Percentiles rank a stretch among this genome's conserved stretches.
Conservation (phyloP, 352 stramenopile genomes). For the Lagenidium sp. region DNA sequence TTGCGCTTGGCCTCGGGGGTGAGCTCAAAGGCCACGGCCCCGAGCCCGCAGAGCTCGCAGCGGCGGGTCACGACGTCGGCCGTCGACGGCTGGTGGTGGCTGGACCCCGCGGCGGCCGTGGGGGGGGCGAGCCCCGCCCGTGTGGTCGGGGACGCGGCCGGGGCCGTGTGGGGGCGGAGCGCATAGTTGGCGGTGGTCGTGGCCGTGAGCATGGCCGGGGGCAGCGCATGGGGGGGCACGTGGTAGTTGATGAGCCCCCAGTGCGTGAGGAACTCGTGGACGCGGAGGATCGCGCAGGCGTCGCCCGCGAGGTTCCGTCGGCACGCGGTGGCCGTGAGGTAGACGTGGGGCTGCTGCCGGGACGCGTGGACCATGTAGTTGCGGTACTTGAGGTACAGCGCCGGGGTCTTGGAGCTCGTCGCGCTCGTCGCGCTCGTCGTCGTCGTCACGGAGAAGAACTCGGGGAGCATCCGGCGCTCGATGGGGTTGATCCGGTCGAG, state of each 20-base stretch:
- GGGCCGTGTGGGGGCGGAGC: slow-evolving; percentile 15
- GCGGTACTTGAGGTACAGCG: slow-evolving; percentile 80
- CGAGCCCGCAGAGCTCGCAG: slow-evolving; percentile 42
- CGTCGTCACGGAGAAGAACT: slow-evolving; percentile 52
- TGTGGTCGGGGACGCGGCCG: neutral
- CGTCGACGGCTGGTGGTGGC: neutral
- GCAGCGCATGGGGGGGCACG: slow-evolving; percentile 64
- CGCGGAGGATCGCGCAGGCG: slow-evolving; percentile 72
- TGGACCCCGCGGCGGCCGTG: slow-evolving; percentile 27
- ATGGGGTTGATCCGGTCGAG: slow-evolving; percentile 71
- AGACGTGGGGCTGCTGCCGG: slow-evolving; percentile 68
- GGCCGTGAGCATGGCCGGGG: no score
- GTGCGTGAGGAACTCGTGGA: slow-evolving; percentile 81
- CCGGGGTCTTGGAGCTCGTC: slow-evolving; percentile 33
- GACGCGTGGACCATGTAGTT: slow-evolving; percentile 85
- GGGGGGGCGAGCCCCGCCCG: neutral
- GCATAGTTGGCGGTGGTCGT: slow-evolving; percentile 51
- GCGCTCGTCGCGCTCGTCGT: slow-evolving; percentile 12
- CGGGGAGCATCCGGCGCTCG: slow-evolving; percentile 75
- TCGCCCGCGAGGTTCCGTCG: slow-evolving; percentile 73
- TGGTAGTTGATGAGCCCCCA: slow-evolving; percentile 85
- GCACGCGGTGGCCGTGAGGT: slow-evolving; percentile 76
- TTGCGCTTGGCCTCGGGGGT: slow-evolving; percentile 50
- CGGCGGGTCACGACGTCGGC: neutral
- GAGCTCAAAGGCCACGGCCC: slow-evolving; percentile 45